Evolutionary conservation across 768 basidiomycete species (phyloP), one percentile per base, ranked within the genome.

Genomic region (Suillus americanus): DNA sequence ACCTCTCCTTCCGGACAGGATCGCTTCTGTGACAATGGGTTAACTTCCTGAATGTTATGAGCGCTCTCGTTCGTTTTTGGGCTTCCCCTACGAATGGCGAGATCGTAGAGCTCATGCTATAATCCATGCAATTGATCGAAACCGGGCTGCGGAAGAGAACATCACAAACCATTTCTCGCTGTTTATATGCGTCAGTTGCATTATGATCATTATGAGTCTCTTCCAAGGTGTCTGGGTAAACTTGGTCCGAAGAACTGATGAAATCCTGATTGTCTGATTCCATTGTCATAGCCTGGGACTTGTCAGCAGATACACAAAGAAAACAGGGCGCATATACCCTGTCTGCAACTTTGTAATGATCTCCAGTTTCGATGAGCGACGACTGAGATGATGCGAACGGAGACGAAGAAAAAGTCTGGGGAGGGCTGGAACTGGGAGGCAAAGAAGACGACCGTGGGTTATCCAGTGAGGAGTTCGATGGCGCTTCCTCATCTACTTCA

Each of bases 381-480:
- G 77, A 76, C 48, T 74, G 74, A 33, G 80, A 79, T 14, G 72
- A 75, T 38, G 65, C 68, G n/a, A 71, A 66, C 5, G 83, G 79
- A 8, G 83, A 81, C 56, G 83, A 78, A 65, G 79, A 76, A 69
- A 84, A 79, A 46, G 80, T n/a, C 20, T 72, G 71, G 9, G 72
- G 68, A 57, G 85, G 84, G 66, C 83, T 86, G 12, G 85, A 86
- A 65, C 79, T 81, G 33, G 82, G 83, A 41, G 70, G 75, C 14
- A 67, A 64, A 54, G 74, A 72, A 61, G 74, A 74, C 3, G 46
- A 59, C 25, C 45, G 62, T 9, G 65, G 30, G 14, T 69, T 60
- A 1, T 66, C 65, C 10, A 37, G 25, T 30, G 57, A 12, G 38
- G 56, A 28, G 56, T 13, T 41, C 28, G 25, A 59, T 20, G 40